phyloP scores from a whole-genome alignment of 306 rosid genomes.

The Crataegus laevigata region DNA sequence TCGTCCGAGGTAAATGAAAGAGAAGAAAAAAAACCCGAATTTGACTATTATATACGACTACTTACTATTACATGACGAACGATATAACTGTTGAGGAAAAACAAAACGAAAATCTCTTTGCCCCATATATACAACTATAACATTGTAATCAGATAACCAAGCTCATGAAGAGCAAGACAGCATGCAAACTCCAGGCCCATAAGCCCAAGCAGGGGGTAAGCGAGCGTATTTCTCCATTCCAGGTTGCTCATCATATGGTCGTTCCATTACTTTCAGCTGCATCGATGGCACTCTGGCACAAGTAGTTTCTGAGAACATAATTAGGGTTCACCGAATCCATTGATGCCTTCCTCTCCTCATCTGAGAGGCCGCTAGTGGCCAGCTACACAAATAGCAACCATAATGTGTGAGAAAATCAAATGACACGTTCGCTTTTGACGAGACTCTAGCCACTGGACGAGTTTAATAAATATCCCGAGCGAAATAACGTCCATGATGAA shows the following conservation, averaged over 20 bases:
- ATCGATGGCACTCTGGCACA: constrained; percentile 92
- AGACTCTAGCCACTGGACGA: background rate
- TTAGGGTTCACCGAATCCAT: constrained; percentile 89
- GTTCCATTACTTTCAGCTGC: constrained; percentile 90
- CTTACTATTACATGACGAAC: background rate
- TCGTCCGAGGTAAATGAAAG: background rate
- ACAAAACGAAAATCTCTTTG: background rate
- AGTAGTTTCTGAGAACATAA: constrained; percentile 81
- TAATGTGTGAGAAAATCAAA: background rate
- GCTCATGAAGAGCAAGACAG: constrained; percentile 94
- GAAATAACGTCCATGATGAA: background rate
- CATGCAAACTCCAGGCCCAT: constrained; percentile 97
- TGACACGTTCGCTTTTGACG: background rate
- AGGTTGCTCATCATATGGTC: constrained; percentile 89
- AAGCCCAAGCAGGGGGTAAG: constrained; percentile 98
- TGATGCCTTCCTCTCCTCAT: constrained; percentile 69
- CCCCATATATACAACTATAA: constrained; percentile 11
- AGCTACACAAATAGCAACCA: constrained; percentile 46
- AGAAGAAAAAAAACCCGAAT: background rate
- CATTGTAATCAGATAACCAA: background rate
- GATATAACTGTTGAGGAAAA: background rate
- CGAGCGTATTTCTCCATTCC: constrained; percentile 99
- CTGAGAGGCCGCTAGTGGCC: constrained; percentile 58
- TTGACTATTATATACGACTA: constrained; percentile 25
- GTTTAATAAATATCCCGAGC: background rate